Conservation (phyloP, 2,329 filamentous ascomycete species). For the Apiospora koreana region DNA sequence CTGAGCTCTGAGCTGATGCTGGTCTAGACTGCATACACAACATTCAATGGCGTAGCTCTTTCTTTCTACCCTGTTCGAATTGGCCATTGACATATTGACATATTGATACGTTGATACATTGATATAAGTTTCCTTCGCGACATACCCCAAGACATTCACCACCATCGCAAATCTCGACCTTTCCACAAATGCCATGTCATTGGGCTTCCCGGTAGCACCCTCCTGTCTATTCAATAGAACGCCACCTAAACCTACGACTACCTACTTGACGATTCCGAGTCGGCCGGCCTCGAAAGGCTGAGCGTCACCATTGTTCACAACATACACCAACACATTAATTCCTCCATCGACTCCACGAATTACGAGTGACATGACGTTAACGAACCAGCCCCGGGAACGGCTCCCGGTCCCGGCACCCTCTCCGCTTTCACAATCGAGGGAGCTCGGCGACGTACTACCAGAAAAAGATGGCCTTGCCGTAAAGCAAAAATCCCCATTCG, state of each 20-base stretch:
- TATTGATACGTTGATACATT: too few species aligned
- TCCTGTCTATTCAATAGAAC: neutral
- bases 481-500: slow-evolving; percentile 51
- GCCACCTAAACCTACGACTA: neutral
- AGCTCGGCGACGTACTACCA: slow-evolving; percentile 58
- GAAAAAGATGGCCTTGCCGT: slow-evolving; percentile 38
- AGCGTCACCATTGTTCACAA: neutral
- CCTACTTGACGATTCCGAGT: neutral
- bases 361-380: slow-evolving; percentile 22
- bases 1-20: neutral
- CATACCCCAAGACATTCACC: neutral
- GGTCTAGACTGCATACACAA: neutral
- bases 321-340: neutral
- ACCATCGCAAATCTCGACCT: neutral
- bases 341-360: neutral
- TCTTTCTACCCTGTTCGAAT: neutral
- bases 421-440: slow-evolving; percentile 57
- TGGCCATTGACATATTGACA: neutral
- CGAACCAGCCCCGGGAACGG: slow-evolving; percentile 21
- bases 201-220: neutral
- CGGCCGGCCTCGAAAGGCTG: neutral
- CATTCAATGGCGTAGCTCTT: neutral
- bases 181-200: neutral
- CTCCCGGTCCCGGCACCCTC: slow-evolving; percentile 28
- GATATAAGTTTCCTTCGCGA: neutral